Conservation (phyloP, 1,284 basidiomycete genomes). For the Pseudozyma sp. region DNA sequence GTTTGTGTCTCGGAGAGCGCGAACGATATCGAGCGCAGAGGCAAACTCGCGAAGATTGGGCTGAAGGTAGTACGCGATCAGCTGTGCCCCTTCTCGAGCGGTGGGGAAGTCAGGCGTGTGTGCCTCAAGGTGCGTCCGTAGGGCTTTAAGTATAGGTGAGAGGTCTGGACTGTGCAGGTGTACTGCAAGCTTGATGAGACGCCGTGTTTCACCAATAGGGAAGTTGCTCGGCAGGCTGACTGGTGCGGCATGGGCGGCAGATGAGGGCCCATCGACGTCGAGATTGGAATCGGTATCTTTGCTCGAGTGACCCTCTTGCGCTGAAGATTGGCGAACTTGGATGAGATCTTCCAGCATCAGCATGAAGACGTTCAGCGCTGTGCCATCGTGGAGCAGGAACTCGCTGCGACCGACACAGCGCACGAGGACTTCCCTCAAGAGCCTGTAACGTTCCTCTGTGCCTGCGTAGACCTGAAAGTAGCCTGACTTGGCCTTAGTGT, state of each 20-base stretch:
- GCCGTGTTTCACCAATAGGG: constrained; percentile 34
- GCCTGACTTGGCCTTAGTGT: constrained; percentile 17
- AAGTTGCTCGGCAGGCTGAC: constrained; percentile 26
- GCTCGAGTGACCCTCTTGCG: background rate
- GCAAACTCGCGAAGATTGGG: constrained; percentile 34
- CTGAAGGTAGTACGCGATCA: constrained; percentile 42
- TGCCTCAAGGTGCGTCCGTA: constrained; percentile 30
- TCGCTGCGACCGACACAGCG: constrained; percentile 18
- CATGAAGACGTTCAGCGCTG: constrained; percentile 34
- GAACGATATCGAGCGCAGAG: constrained; percentile 38
- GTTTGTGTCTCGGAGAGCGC: constrained; percentile 37
- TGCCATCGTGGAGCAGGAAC: constrained; percentile 23
- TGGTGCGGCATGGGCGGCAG: background rate
- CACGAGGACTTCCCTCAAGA: constrained; percentile 30
- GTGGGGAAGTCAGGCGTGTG: constrained; percentile 35
- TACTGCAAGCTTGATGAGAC: constrained; percentile 24
- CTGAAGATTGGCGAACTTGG: constrained; percentile 16
- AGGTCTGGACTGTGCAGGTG: constrained; percentile 27
- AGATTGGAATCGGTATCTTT: background rate
- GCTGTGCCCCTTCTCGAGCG: constrained; percentile 35
- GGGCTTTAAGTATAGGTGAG: constrained; percentile 26
- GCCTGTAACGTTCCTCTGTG: constrained; percentile 33
- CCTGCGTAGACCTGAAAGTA: constrained; percentile 34
- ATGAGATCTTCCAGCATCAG: constrained; percentile 38
- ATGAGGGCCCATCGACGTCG: background rate